These are phyloP conservation scores for Phaffia rhodozyma DNA, from an alignment of 1,284 basidiomycete species.

Conservation along the genomic window DNA sequence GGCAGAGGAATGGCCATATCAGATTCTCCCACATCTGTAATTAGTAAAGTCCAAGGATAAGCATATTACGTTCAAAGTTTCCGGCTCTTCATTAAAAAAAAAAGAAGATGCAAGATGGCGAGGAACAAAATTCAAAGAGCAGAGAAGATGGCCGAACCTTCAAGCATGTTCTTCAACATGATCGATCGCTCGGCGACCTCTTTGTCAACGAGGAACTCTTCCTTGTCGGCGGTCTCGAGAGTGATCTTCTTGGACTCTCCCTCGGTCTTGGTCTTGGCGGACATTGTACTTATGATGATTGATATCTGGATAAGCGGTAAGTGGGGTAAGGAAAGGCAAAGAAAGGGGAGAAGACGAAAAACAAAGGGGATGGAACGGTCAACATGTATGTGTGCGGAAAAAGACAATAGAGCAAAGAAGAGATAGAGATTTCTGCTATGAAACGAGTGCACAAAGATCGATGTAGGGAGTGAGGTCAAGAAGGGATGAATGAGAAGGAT, in stretches of 20 bases:
- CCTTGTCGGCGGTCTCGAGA: conserved; percentile 86
- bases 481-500: too few species aligned
- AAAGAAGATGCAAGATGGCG: neutral
- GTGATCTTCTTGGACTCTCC: conserved; percentile 6
- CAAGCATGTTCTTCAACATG: conserved; percentile 99
- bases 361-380: neutral
- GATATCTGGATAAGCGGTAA: neutral
- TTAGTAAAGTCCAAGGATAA: neutral
- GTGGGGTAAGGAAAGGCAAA: neutral
- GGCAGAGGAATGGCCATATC: conserved; percentile 84
- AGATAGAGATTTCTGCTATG: too few species aligned
- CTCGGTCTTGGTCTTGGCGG: neutral
- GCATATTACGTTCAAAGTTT: neutral
- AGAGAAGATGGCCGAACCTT: conserved; percentile 50
- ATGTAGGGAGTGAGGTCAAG: too few species aligned
- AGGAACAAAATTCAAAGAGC: conserved; percentile 14
- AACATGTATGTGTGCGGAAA: too few species aligned
- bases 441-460: too few species aligned
- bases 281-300: neutral
- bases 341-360: neutral
- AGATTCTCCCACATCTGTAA: conserved; percentile 76
- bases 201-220: conserved; percentile 85
- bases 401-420: too few species aligned
- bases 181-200: conserved; percentile 91
- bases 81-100: neutral